Conservation (phyloP, 1,139 yeast genomes). For the Geotrichum carabidarum region DNA sequence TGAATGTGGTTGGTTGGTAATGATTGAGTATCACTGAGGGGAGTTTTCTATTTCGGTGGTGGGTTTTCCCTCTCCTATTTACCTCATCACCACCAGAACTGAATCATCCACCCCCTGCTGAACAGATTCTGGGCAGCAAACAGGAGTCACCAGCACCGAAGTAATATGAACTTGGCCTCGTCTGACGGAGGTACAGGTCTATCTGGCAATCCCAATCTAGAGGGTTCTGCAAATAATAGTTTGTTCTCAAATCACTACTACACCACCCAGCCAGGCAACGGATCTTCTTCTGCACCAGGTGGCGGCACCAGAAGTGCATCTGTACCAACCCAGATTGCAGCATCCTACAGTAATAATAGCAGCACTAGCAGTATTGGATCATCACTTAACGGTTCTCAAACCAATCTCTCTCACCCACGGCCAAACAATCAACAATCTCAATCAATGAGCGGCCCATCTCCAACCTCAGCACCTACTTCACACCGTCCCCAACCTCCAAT, state of each 20-base stretch:
- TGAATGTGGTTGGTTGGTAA: neutral
- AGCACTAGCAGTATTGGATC: slow-evolving; percentile 13
- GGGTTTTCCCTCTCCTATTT: neutral
- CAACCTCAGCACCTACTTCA: neutral
- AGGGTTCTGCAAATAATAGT: neutral
- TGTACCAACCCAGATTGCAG: slow-evolving; percentile 13
- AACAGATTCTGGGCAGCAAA: too few relatives aligned
- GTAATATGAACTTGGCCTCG: neutral
- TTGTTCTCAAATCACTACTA: neutral
- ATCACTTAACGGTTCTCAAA: slow-evolving; percentile 15
- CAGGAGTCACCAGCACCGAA: neutral
- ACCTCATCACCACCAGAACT: neutral
- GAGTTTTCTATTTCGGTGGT: neutral
- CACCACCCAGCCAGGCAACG: slow-evolving; percentile 1
- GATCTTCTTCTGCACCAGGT: neutral
- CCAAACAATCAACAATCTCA: slow-evolving; percentile 4
- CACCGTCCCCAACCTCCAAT: slow-evolving; percentile 4
- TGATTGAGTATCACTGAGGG: neutral
- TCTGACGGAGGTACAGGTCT: slow-evolving; percentile 1
- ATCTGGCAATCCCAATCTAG: neutral
- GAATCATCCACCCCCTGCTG: too few relatives aligned
- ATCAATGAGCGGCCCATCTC: neutral
- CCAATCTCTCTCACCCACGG: slow-evolving; percentile 6
- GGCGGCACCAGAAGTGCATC: slow-evolving; percentile 15
- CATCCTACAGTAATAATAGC: neutral